A percentile compares a stretch with the other conserved stretches of the same genome.
Evolutionary conservation across 148 eudicot species (phyloP).

Genomic region (Nepenthes gracilis): DNA sequence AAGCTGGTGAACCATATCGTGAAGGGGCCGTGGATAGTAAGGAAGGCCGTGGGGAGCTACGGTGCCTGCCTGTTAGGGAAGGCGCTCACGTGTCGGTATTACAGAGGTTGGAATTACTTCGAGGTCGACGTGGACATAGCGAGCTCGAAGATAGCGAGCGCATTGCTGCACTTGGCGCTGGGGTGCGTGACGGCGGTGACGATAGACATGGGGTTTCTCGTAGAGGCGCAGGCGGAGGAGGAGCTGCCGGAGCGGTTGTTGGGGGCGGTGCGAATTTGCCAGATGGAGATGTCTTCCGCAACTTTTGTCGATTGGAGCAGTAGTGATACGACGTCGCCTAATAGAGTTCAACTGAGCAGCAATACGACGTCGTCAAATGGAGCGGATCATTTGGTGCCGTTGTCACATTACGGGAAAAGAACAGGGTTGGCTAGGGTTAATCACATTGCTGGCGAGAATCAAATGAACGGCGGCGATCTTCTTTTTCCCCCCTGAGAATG

Average conservation of each 20-base stretch:
- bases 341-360: background rate
- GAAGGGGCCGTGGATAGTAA: slow-evolving; percentile 91
- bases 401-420: slow-evolving; percentile 2
- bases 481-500: too few species aligned
- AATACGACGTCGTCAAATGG: background rate
- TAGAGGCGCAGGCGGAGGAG: slow-evolving; percentile 71
- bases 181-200: slow-evolving; percentile 74
- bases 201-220: slow-evolving; percentile 83
- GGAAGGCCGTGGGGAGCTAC: slow-evolving; percentile 70
- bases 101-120: slow-evolving; percentile 57
- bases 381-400: too few species aligned
- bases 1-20: slow-evolving; percentile 81
- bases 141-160: slow-evolving; percentile 72
- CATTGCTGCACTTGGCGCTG: slow-evolving; percentile 66
- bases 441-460: slow-evolving; percentile 21
- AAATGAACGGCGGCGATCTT: background rate
- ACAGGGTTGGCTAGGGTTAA: slow-evolving; percentile 19
- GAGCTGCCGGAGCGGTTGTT: slow-evolving; percentile 78
- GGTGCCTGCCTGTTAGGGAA: slow-evolving; percentile 74
- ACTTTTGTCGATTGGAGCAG: slow-evolving; percentile 31
- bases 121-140: slow-evolving; percentile 88
- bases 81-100: slow-evolving; percentile 63
- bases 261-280: slow-evolving; percentile 77
- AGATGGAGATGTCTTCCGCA: slow-evolving; percentile 83
- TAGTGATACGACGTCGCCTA: background rate